Percentiles rank a stretch among this genome's conserved stretches.
phyloP scores from a whole-genome alignment of 2,329 filamentous ascomycete genomes.

The Rhynchosporium agropyri region DNA sequence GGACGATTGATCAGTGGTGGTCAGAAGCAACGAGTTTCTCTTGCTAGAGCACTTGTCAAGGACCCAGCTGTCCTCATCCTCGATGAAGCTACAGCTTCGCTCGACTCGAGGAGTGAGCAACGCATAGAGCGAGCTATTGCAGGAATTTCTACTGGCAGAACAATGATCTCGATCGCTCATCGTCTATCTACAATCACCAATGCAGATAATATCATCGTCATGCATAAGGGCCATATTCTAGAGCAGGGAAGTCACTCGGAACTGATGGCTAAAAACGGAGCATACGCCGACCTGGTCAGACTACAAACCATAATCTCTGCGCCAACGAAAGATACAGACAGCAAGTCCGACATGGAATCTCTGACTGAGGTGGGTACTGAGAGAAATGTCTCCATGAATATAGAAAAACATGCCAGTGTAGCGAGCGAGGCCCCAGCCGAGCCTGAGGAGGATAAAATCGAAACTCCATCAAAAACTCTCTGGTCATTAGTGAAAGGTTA shows the following conservation, averaged over 20 bases:
- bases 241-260: constrained; percentile 75
- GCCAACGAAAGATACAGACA: constrained; percentile 21
- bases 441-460: constrained; percentile 25
- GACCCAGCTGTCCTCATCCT: constrained; percentile 60
- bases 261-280: constrained; percentile 65
- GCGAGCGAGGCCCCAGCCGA: not conserved
- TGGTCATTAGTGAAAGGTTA: constrained; percentile 26
- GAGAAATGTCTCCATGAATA: constrained; percentile 14
- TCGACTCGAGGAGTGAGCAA: constrained; percentile 88
- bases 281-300: constrained; percentile 45
- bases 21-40: constrained; percentile 78
- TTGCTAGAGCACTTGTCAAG: constrained; percentile 60
- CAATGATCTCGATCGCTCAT: constrained; percentile 91
- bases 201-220: constrained; percentile 80
- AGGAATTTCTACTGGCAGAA: constrained; percentile 78
- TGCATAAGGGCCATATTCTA: constrained; percentile 71
- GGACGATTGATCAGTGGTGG: constrained; percentile 68
- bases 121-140: constrained; percentile 85
- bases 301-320: constrained; percentile 41
- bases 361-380: constrained; percentile 21
- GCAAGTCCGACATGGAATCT: constrained; percentile 24
- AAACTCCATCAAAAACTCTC: constrained; percentile 27
- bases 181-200: constrained; percentile 88
- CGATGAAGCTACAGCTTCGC: constrained; percentile 62
- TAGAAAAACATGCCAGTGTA: not conserved